Evolutionary conservation across 2,329 filamentous ascomycete species (phyloP), one percentile per base, ranked within the genome.

Genomic region (Fusarium brachygibbosum): DNA sequence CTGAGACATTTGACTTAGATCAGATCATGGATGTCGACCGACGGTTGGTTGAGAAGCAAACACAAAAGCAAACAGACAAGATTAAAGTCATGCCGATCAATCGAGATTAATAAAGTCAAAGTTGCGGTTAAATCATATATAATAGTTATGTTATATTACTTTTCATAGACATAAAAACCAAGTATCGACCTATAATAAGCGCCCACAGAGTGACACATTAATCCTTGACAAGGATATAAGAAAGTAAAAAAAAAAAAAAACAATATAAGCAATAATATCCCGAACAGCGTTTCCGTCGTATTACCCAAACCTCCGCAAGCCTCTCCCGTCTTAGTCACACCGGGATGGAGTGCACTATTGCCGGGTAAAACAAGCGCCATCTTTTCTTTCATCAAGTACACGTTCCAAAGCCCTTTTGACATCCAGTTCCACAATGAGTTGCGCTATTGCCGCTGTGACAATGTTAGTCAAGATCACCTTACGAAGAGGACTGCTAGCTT

Each of bases 371-470:
- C 41, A 32, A 40, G 19, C 34, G 19, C n/a, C 61, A n/a, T 74
- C 56, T 44, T 44, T 42, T 17, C 16, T 17, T 28, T 21, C 17
- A 9, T 40, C 32, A 51, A 50, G 17, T 51, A 58, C 79, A 81
- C n/a, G 60, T 62, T 2, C 79, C 79, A 63, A 75, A 81, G 17
- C 64, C 71, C 6, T 54, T 53, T 61, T 80, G 79, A 54, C 79
- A 80, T n/a, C 78, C 79, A 1, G 50, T 41, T 29, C 75, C 77
- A 45, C 79, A 81, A 53, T 80, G 71, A 14, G 51, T 25, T 16
- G 35, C 62, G 16, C 63, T 67, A 51, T 64, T 76, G 8, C 78
- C 78, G 40, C 78, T 79, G 25, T 34, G 28, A 11, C 31, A 11
- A 58, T 17, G 41, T 35, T n/a, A 55, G 62, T 59, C 16, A 25